A percentile compares a stretch with the other conserved stretches of the same genome.
Conservation (phyloP, 768 basidiomycete genomes). For the Mycena metata region DNA sequence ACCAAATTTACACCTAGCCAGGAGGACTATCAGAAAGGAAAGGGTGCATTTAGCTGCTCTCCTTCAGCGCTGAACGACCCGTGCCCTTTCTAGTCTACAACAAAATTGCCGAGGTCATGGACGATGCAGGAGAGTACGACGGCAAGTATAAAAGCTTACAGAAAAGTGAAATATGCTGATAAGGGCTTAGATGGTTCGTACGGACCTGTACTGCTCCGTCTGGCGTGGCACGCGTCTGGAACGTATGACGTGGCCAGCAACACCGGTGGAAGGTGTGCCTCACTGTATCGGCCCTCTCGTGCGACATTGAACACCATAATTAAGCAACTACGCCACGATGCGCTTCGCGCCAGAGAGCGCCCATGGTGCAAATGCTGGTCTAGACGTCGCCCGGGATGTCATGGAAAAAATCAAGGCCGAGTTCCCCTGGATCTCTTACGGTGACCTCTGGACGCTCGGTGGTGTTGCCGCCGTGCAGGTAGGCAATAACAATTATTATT, state of each 20-base stretch:
- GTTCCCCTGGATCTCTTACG: slow-evolving; percentile 95
- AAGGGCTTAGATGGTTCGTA: slow-evolving; percentile 81
- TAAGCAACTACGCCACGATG: slow-evolving; percentile 98
- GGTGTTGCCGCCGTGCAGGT: slow-evolving; percentile 91
- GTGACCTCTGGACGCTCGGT: slow-evolving; percentile 96
- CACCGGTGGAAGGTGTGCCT: slow-evolving; percentile 80
- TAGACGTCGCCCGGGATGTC: slow-evolving; percentile 81
- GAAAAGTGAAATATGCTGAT: slow-evolving; percentile 30
- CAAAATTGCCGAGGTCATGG: slow-evolving; percentile 81
- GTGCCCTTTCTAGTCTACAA: slow-evolving; percentile 83
- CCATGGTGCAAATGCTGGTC: slow-evolving; percentile 88
- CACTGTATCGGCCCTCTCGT: slow-evolving; percentile 7
- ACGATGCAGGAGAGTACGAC: slow-evolving; percentile 87
- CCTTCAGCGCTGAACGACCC: slow-evolving; percentile 7
- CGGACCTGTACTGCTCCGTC: slow-evolving; percentile 87
- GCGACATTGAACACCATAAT: slow-evolving; percentile 17
- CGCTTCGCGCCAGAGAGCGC: slow-evolving; percentile 91
- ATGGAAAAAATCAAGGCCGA: slow-evolving; percentile 92
- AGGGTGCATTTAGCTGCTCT: background rate
- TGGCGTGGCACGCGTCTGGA: slow-evolving; percentile 96
- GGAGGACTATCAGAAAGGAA: slow-evolving; percentile 90
- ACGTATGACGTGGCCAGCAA: slow-evolving; percentile 88
- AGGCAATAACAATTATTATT: slow-evolving; percentile 19
- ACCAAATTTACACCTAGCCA: slow-evolving; percentile 81
- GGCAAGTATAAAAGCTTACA: slow-evolving; percentile 61